phyloP scores from a whole-genome alignment of 2,329 filamentous ascomycete species.

The Curvularia lunata region DNA sequence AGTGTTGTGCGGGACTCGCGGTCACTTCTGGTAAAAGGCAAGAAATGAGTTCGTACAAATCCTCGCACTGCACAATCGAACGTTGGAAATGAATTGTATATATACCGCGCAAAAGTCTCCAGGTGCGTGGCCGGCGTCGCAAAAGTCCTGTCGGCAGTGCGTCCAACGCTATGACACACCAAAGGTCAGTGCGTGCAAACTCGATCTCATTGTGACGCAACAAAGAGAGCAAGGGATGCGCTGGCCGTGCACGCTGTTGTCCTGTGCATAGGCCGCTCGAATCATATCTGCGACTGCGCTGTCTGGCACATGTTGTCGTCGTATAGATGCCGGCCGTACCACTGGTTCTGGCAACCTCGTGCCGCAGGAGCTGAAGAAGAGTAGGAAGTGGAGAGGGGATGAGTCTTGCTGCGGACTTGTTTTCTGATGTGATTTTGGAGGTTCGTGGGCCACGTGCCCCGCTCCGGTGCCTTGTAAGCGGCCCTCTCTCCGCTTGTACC shows the following conservation, averaged over 20 bases:
- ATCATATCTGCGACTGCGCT: slow-evolving; percentile 3
- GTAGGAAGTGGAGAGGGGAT: background rate
- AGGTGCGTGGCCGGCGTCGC: no score
- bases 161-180: background rate
- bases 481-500: background rate
- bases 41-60: slow-evolving; percentile 75
- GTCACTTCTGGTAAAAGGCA: slow-evolving; percentile 83
- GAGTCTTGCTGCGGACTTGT: background rate
- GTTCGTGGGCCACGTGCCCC: slow-evolving; percentile 2
- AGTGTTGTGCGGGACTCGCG: slow-evolving; percentile 68
- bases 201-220: background rate
- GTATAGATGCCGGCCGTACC: background rate
- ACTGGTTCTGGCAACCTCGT: background rate
- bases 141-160: background rate
- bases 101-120: background rate
- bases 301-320: background rate
- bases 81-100: slow-evolving; percentile 7
- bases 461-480: background rate
- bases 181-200: background rate
- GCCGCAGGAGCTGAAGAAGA: no score
- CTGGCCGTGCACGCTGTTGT: slow-evolving; percentile 16
- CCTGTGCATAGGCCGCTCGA: slow-evolving; percentile 6
- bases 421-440: background rate
- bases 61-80: slow-evolving; percentile 66
- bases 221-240: background rate